Base-by-base conservation (phyloP, 306 rosid genomes). In the Astragalus membranaceus region DNA sequence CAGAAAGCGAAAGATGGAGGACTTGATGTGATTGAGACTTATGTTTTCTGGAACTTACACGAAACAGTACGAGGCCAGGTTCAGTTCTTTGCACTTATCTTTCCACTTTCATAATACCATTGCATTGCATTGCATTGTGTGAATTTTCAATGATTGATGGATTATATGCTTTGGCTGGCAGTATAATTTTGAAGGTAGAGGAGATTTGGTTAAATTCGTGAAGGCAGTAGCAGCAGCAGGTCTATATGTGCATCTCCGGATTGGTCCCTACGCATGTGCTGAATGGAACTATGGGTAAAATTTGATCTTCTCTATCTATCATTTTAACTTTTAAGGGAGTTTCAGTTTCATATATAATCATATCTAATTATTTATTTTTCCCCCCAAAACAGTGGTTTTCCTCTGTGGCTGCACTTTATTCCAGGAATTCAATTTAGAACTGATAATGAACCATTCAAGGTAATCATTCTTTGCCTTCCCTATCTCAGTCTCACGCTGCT, bases 281-380 rank as follows among this genome's bases (percentile, higher is more conserved):
- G 98, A 94, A 77, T 94, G 98, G 98, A 94, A 94, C 82, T 94
- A 90, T 1, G 98, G 98, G 98, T 94, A 58, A 57, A 23, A 16
- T 16, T 64, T 4, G 13, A n/a, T 53, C 32, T 10, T 60, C 51
- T 47, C 30, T 44, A 1, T 16, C 33, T 7, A 4, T 47, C 26
- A 29, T 67, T 54, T 57, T 29, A 32, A 17, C 30, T 26, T 26
- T 26, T 26, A 26, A 13, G 10, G 11, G 8, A 32, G n/a, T 4
- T 54, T 74, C 64, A 42, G 23, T 16, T 32, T 58, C 29, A 20
- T n/a, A n/a, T n/a, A n/a, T 57, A 62, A 64, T 55, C 55, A 5
- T 6, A 3, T 26, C 75, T 72, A 32, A 20, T 36, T 32, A n/a
- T n/a, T n/a, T n/a, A n/a, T 52, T 57, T 56, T 32, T 65, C 14